phyloP scores from a whole-genome alignment of 2,329 filamentous ascomycete species.

The Aspergillus puulaauensis region DNA sequence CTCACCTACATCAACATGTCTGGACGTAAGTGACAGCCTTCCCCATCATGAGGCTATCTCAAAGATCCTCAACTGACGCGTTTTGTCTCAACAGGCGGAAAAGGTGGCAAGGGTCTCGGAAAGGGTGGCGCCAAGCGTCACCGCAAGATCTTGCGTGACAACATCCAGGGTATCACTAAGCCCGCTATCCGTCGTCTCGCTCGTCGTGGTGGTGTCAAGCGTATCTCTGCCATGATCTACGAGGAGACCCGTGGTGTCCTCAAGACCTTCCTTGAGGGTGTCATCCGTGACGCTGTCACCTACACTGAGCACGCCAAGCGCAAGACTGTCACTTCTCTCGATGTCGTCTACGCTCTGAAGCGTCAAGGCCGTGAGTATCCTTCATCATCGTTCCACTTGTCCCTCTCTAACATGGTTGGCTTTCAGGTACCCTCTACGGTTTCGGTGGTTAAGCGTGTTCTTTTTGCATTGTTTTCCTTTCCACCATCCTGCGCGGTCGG shows the following conservation, averaged over 20 bases:
- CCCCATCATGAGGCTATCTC: constrained; percentile 6
- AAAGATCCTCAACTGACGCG: constrained; percentile 45
- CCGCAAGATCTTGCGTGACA: constrained; percentile 98
- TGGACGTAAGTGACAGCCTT: constrained; percentile 53
- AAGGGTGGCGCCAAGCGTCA: constrained; percentile 99
- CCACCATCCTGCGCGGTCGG: constrained; percentile 34
- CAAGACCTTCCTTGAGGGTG: constrained; percentile 80
- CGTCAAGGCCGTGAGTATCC: constrained; percentile 55
- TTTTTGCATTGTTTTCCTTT: constrained; percentile 26
- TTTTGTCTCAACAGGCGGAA: constrained; percentile 65
- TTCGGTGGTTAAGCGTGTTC: constrained; percentile 72
- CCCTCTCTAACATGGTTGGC: constrained; percentile 20
- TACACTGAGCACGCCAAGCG: constrained; percentile 83
- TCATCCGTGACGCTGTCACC: constrained; percentile 76
- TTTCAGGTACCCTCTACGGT: constrained; percentile 71
- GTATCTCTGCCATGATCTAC: constrained; percentile 96
- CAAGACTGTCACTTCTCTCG: constrained; percentile 56
- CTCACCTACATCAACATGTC: constrained; percentile 52
- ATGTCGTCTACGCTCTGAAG: constrained; percentile 65
- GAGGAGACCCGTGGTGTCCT: constrained; percentile 79
- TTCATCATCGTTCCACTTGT: background rate
- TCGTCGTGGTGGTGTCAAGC: constrained; percentile 99
- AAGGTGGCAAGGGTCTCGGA: constrained; percentile 96
- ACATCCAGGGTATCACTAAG: constrained; percentile 99
- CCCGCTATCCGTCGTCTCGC: constrained; percentile 97